These are phyloP conservation scores for Dactylonectria estremocensis DNA, from an alignment of 2,329 filamentous ascomycete species.

Conservation along the genomic window DNA sequence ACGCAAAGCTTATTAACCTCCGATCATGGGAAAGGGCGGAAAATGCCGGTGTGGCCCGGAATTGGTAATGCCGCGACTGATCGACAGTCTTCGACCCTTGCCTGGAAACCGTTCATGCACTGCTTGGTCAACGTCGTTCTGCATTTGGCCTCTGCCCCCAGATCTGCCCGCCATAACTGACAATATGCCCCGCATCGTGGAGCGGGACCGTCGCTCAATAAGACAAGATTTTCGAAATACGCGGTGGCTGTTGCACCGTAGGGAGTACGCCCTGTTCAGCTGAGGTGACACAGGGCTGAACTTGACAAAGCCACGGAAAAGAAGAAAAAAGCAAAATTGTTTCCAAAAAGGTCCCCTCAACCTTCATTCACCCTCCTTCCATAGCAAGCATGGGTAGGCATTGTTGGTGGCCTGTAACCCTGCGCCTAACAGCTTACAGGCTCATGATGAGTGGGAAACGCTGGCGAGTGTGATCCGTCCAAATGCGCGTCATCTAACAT, in stretches of 20 bases:
- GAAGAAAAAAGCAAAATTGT: neutral
- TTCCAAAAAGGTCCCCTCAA: neutral
- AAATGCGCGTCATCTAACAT: neutral
- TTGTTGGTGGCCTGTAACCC: no score
- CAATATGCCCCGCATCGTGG: conserved; percentile 19
- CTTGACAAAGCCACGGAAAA: neutral
- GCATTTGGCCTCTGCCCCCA: conserved; percentile 7
- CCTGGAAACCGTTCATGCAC: conserved; percentile 22
- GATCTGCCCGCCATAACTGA: conserved; percentile 21
- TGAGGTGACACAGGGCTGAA: neutral
- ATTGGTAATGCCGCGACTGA: conserved; percentile 7
- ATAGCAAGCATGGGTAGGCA: no score
- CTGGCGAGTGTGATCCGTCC: neutral
- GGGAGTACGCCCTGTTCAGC: neutral
- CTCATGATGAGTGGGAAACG: neutral
- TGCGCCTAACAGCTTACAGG: neutral
- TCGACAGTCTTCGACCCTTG: conserved; percentile 10
- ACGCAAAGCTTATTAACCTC: conserved; percentile 1
- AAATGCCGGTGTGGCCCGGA: neutral
- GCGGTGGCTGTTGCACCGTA: neutral
- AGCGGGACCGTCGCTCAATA: neutral
- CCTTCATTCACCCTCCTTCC: neutral
- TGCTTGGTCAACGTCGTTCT: conserved; percentile 1
- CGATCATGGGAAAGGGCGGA: conserved; percentile 4
- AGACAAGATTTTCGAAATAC: neutral